Percentiles rank a stretch among this genome's conserved stretches.
phyloP scores from a whole-genome alignment of 768 basidiomycete genomes.

The Strobilomyces dryophilus region DNA sequence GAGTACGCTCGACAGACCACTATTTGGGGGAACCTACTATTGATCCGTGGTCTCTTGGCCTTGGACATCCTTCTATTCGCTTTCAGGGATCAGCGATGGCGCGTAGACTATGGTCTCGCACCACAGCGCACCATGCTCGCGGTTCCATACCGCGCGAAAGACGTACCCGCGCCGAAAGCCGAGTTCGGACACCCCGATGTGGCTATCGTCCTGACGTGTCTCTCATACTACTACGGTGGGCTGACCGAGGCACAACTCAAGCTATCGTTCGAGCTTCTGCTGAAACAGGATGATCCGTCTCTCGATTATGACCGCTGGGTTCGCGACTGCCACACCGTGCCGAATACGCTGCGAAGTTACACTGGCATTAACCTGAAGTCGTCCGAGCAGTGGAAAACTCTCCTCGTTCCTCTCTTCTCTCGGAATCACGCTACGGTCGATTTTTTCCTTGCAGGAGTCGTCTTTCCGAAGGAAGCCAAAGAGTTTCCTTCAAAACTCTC shows the following conservation, averaged over 20 bases:
- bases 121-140: slow-evolving; percentile 40
- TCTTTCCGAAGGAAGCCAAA: slow-evolving; percentile 49
- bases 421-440: slow-evolving; percentile 38
- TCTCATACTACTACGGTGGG: slow-evolving; percentile 39
- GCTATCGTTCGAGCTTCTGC: slow-evolving; percentile 13
- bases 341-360: slow-evolving; percentile 27
- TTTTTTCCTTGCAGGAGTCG: slow-evolving; percentile 43
- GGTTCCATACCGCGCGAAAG: slow-evolving; percentile 31
- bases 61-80: slow-evolving; percentile 38
- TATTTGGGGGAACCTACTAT: not conserved
- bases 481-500: slow-evolving; percentile 45
- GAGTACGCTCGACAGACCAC: not conserved
- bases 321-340: slow-evolving; percentile 19
- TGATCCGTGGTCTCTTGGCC: slow-evolving; percentile 19
- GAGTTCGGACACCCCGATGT: no score
- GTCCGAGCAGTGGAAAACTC: slow-evolving; percentile 22
- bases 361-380: slow-evolving; percentile 43
- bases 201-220: no score
- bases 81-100: slow-evolving; percentile 40
- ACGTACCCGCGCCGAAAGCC: no score
- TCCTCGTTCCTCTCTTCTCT: slow-evolving; percentile 34
- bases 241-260: slow-evolving; percentile 36
- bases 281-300: slow-evolving; percentile 38
- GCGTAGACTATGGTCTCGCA: slow-evolving; percentile 51
- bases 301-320: slow-evolving; percentile 42